phyloP scores from a whole-genome alignment of 306 rosid species.

The Prunus fruticosa region DNA sequence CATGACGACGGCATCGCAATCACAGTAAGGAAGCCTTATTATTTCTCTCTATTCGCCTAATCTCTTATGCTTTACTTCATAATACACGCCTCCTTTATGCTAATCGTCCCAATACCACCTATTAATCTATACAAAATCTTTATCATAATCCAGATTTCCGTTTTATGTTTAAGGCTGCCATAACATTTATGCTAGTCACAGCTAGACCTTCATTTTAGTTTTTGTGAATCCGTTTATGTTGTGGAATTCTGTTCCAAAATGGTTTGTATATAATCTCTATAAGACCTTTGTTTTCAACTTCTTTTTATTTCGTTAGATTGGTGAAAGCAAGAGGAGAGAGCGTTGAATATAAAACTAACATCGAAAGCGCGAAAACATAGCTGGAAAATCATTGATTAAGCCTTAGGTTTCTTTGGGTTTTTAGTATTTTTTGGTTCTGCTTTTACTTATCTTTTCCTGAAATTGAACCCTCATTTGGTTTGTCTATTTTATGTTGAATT shows the following conservation, averaged over 20 bases:
- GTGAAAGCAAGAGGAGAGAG: background rate
- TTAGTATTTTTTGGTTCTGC: background rate
- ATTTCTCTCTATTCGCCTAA: background rate
- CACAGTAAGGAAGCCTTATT: slow-evolving; percentile 41
- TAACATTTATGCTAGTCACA: no score
- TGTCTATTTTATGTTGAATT: background rate
- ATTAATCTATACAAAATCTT: background rate
- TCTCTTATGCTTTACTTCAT: background rate
- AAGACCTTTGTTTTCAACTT: background rate
- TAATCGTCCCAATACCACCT: background rate
- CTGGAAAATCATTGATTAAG: background rate
- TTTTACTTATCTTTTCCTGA: background rate
- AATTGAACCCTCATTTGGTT: background rate
- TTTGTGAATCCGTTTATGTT: background rate
- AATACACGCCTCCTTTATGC: background rate
- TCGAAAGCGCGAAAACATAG: no score
- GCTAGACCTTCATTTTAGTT: no score
- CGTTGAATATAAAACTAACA: no score
- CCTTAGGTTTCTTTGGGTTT: background rate
- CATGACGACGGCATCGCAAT: slow-evolving; percentile 63
- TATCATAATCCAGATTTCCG: background rate
- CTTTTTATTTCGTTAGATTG: background rate
- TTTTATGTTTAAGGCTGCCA: background rate
- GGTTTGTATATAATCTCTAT: background rate
- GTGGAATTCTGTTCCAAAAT: background rate